These are phyloP conservation scores for Murraya paniculata DNA, from an alignment of 345 rosid species.

Conservation along the genomic window DNA sequence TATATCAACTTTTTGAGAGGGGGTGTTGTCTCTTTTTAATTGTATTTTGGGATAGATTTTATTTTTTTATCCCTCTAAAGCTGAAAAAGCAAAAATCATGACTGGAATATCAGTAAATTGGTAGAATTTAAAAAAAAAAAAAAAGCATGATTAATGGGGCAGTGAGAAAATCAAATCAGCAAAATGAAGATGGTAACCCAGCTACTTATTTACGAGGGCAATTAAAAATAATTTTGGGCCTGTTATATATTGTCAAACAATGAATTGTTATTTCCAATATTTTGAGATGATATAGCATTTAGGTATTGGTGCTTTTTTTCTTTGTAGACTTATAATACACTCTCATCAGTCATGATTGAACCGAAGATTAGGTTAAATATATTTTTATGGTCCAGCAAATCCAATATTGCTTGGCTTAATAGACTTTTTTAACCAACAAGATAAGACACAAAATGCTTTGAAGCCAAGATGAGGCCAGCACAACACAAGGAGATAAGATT, in stretches of 20 bases:
- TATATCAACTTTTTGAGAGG: no score
- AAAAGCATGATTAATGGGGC: no score
- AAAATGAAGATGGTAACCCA: neutral
- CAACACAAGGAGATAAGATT: neutral
- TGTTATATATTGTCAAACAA: neutral
- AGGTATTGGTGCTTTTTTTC: neutral
- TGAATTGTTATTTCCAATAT: no score
- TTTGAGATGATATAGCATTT: neutral
- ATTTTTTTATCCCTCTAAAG: no score
- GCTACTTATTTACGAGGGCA: neutral
- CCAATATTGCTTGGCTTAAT: conserved; percentile 17
- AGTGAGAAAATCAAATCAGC: neutral
- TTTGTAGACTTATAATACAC: neutral
- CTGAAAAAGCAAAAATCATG: no score
- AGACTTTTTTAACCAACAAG: neutral
- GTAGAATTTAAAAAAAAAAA: no score
- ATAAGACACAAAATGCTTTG: conserved; percentile 14
- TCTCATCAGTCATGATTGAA: neutral
- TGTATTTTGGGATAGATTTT: no score
- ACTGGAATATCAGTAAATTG: no score
- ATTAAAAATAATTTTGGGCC: neutral
- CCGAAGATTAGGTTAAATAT: neutral
- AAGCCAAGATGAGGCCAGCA: conserved; percentile 27
- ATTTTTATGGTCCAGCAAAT: neutral
- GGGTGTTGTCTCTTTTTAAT: no score